phyloP scores from a whole-genome alignment of 2,329 filamentous ascomycete species.

The Escovopsis weberi region DNA sequence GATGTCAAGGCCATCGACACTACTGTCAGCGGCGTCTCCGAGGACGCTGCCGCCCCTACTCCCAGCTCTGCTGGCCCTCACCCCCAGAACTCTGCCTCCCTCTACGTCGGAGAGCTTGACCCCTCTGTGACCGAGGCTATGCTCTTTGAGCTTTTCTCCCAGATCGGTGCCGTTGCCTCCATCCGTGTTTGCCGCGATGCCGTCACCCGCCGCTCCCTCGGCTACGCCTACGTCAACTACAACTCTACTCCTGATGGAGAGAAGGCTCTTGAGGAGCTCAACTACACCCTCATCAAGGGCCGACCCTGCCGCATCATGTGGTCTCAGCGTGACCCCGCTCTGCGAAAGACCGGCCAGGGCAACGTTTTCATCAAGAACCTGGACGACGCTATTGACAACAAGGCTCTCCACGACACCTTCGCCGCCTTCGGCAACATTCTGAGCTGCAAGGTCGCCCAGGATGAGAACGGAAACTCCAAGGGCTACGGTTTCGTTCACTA shows the following conservation, averaged over 20 bases:
- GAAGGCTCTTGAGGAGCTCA: constrained; percentile 96
- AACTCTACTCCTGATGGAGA: constrained; percentile 94
- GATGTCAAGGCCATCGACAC: constrained; percentile 61
- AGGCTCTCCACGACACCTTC: constrained; percentile 98
- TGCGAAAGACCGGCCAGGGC: constrained; percentile 97
- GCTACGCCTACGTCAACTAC: constrained; percentile 99
- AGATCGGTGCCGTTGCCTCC: constrained; percentile 95
- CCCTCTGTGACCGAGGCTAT: constrained; percentile 97
- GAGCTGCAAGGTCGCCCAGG: constrained; percentile 98
- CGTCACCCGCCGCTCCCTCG: constrained; percentile 93
- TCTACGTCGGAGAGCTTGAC: constrained; percentile 98
- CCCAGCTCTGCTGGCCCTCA: constrained; percentile 60
- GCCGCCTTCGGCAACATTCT: constrained; percentile 98
- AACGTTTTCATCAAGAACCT: constrained; percentile 99
- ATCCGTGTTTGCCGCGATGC: constrained; percentile 99
- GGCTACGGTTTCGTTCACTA: constrained; percentile 99
- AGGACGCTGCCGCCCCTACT: constrained; percentile 51
- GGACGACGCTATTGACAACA: constrained; percentile 97
- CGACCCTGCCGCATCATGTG: constrained; percentile 99
- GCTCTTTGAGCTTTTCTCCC: constrained; percentile 99
- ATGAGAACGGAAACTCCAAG: constrained; percentile 93
- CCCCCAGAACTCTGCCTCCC: constrained; percentile 87
- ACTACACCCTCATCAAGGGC: constrained; percentile 99
- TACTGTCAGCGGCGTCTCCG: constrained; percentile 42
- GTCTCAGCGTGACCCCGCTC: constrained; percentile 97